Conservation (phyloP, 768 basidiomycete genomes). For the Kwoniella dendrophila region DNA sequence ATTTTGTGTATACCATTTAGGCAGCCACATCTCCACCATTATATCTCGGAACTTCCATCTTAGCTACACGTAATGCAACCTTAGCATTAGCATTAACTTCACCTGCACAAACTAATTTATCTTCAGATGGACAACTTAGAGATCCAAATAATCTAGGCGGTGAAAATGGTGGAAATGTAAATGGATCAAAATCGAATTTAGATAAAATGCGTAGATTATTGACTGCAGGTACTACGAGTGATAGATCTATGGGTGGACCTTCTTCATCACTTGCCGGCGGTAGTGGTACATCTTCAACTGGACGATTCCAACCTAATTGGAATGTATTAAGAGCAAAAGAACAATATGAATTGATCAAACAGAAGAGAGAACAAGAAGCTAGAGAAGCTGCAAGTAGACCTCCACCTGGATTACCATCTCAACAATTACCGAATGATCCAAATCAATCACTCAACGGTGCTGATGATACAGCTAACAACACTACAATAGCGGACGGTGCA, state of each 20-base stretch:
- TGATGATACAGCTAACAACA: neutral
- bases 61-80: conserved; percentile 53
- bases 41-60: conserved; percentile 53
- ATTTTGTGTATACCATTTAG: too few relatives aligned
- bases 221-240: conserved; percentile 30
- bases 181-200: conserved; percentile 23
- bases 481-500: neutral
- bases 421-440: conserved; percentile 2
- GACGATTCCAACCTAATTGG: conserved; percentile 49
- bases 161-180: neutral
- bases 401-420: conserved; percentile 4
- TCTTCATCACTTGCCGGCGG: neutral
- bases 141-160: conserved; percentile 2
- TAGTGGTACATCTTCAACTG: too few relatives aligned
- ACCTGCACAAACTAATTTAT: conserved; percentile 44
- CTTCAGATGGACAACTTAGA: conserved; percentile 43
- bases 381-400: conserved; percentile 33
- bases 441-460: conserved; percentile 5
- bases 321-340: conserved; percentile 39
- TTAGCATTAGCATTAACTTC: conserved; percentile 49
- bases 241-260: conserved; percentile 23
- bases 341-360: conserved; percentile 18
- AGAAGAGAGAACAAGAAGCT: conserved; percentile 16
- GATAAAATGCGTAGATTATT: conserved; percentile 43
- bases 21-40: conserved; percentile 56